These are phyloP conservation scores for Westerdykella aurantiaca DNA, from an alignment of 2,329 filamentous ascomycete species.

Conservation along the genomic window DNA sequence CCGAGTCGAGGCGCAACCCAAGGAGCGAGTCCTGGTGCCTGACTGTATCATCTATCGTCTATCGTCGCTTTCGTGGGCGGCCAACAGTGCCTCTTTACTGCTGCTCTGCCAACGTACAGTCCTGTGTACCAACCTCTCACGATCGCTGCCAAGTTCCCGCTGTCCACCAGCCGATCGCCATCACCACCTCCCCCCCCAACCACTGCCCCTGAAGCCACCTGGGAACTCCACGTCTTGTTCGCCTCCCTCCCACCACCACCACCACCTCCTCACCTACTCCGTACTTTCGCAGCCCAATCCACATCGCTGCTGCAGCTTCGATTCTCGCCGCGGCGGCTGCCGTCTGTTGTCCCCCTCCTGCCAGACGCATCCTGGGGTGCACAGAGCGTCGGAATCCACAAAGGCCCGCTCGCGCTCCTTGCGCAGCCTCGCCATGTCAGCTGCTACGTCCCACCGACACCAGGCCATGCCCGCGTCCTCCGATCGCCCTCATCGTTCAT, in stretches of 20 bases:
- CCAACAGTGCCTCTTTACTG: too few relatives aligned
- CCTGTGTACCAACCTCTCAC: too few relatives aligned
- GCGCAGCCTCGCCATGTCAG: slow-evolving; percentile 32
- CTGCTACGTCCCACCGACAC: slow-evolving; percentile 27
- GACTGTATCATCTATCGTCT: too few relatives aligned
- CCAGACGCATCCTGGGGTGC: slow-evolving; percentile 6
- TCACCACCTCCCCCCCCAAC: neutral
- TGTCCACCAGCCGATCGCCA: neutral
- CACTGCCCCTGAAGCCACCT: neutral
- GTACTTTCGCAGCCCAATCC: slow-evolving; percentile 1
- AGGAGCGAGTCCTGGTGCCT: too few relatives aligned
- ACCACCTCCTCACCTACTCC: neutral
- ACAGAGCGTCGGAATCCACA: slow-evolving; percentile 12
- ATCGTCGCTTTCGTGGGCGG: too few relatives aligned
- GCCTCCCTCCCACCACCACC: slow-evolving; percentile 29
- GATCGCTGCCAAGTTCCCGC: slow-evolving; percentile 1
- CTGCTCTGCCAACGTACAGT: too few relatives aligned
- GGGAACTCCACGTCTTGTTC: slow-evolving; percentile 25
- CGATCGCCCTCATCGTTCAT: slow-evolving; percentile 34
- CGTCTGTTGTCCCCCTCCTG: slow-evolving; percentile 4
- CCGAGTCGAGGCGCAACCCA: too few relatives aligned
- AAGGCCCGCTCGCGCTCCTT: slow-evolving; percentile 17
- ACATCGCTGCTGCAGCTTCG: slow-evolving; percentile 1
- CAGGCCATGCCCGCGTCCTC: slow-evolving; percentile 7
- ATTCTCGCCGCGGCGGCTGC: neutral